Evolutionary conservation across 2,329 filamentous ascomycete species (phyloP), one percentile per base, ranked within the genome.

Genomic region (Botrytis fragariae): DNA sequence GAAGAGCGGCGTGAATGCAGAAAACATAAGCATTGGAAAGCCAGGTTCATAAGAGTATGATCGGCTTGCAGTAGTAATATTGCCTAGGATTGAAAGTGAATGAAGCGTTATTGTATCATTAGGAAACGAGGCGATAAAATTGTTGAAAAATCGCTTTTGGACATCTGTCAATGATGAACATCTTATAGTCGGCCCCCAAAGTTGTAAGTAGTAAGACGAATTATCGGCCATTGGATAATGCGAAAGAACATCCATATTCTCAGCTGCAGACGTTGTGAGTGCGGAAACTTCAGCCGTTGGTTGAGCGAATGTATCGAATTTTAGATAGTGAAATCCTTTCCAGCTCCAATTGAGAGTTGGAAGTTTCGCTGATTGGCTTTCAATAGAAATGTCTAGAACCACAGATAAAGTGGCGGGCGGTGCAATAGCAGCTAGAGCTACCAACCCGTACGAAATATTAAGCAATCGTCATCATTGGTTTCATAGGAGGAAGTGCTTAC

Each of bases 401-500:
- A 73, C 72, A 29, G 72, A 62, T 10, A 74, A 35, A n/a, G 65
- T 69, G 10, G 48, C 54, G 14, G 69, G 54, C n/a, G 70, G 69
- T 45, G 35, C 18, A 22, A 71, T 35, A 39, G 60, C 65, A 20
- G 51, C 69, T 29, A 70, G 35, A 4, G 59, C 57, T 37, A 73
- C 59, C 9, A 67, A n/a, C 65, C 69, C 72, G 54, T 54, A 29
- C 25, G 29, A 18, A 35, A 2, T n/a, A 12, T 6, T 7, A 8
- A 16, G 12, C 32, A 35, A 35, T 35, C 32, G 32, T 35, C 32
- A 4, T 35, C 32, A 35, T 35, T 35, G 32, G 32, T 35, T 35
- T 35, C 32, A 35, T 4, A 35, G 32, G 32, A 35, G 32, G 32
- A 35, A 35, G 32, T 42, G 6, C 2, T 14, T 5, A 42, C 25